Percentiles rank a stretch among this genome's conserved stretches.
phyloP scores from a whole-genome alignment of 306 rosid species.

The Prunus mume region DNA sequence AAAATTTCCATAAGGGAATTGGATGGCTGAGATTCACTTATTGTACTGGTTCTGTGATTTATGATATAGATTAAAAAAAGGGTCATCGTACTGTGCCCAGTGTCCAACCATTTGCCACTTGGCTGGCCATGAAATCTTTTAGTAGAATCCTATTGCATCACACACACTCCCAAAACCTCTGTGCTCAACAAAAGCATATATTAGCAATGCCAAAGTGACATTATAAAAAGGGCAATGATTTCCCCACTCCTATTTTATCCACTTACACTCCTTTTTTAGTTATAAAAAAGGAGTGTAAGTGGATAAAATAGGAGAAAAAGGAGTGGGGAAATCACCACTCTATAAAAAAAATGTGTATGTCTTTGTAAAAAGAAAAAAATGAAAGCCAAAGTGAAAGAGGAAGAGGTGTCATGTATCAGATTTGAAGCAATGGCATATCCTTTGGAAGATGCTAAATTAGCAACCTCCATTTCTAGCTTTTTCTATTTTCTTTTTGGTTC shows the following conservation, averaged over 20 bases:
- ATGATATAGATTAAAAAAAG: not conserved
- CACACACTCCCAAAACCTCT: slow-evolving; percentile 5
- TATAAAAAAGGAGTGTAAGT: no score
- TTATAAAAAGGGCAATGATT: no score
- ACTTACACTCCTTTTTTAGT: no score
- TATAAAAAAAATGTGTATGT: not conserved
- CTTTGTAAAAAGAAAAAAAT: slow-evolving; percentile 20
- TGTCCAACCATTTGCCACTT: not conserved
- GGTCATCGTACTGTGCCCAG: not conserved
- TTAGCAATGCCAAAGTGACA: slow-evolving; percentile 12
- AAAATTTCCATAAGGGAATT: not conserved
- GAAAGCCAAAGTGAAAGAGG: slow-evolving; percentile 24
- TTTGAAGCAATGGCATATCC: slow-evolving; percentile 71
- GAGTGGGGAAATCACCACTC: no score
- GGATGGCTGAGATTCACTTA: not conserved
- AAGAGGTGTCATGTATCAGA: slow-evolving; percentile 31
- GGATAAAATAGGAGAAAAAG: no score
- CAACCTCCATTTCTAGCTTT: slow-evolving; percentile 46
- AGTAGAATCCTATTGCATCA: slow-evolving; percentile 20
- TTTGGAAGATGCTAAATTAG: slow-evolving; percentile 69
- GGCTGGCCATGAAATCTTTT: slow-evolving; percentile 19
- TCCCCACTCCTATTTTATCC: no score
- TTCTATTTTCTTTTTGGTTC: slow-evolving; percentile 30
- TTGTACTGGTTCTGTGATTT: not conserved
- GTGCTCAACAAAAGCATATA: slow-evolving; percentile 11